Evolutionary conservation across 345 rosid species (phyloP), one percentile per base, ranked within the genome.

Genomic region (Eucalyptus guilfoylei): DNA sequence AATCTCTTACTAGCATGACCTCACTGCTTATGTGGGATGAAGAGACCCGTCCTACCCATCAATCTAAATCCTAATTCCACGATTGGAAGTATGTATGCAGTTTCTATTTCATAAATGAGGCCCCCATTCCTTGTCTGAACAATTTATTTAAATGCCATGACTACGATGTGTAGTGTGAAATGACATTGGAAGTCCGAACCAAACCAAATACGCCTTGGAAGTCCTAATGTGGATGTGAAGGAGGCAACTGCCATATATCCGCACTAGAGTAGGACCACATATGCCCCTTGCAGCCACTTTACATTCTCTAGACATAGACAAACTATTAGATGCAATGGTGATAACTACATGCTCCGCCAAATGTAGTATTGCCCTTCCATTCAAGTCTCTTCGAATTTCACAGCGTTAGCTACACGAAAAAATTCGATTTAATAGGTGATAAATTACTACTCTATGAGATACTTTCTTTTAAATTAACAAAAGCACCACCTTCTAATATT

Each of bases 391-490:
- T n/a, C 10, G 11, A 30, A 15, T 64, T 64, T n/a, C 21, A 0
- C 4, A 64, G 2, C 1, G 3, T n/a, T 7, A 3, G 9, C 21
- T 64, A n/a, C 10, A 64, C 5, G 11, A 64, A 14, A 64, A 21
- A 64, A 5, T n/a, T 64, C 10, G 5, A n/a, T 14, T n/a, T 1
- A 64, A n/a, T 64, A 34, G 3, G 21, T 64, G 19, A 64, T 64
- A 8, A 15, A 8, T 64, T 30, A n/a, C 11, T 0, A 3, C 7
- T 64, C 4, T 14, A 64, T 1, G 21, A n/a, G 19, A 4, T n/a
- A 7, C 11, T n/a, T n/a, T n/a, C 3, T n/a, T n/a, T 9, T 64
- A n/a, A 14, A n/a, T 64, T 4, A n/a, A 11, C 2, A 1, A 5
- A 69, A 3, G 24, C 44, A 4, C 14, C 1, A 1, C 13, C 11